Evolutionary conservation across 2,329 filamentous ascomycete species (phyloP).

Genomic region (Neocucurbitaria cava): DNA sequence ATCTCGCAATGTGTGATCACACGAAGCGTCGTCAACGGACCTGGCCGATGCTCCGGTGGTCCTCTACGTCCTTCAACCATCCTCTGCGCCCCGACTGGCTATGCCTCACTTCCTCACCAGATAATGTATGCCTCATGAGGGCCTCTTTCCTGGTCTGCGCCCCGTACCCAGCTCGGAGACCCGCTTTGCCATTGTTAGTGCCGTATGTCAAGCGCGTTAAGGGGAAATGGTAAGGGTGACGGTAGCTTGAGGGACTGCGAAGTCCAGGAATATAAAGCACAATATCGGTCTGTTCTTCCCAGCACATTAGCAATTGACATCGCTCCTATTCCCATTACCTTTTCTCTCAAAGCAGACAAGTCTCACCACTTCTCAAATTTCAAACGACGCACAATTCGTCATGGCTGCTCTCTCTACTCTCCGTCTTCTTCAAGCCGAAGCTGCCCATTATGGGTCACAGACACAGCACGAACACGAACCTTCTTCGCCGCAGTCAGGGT

Average conservation of each 20-base stretch:
- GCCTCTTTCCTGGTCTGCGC: background rate
- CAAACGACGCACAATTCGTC: background rate
- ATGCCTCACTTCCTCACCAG: background rate
- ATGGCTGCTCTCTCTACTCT: background rate
- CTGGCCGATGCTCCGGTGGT: background rate
- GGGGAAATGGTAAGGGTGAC: background rate
- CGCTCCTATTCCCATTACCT: too few species aligned
- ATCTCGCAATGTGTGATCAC: background rate
- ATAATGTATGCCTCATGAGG: slow-evolving; percentile 1
- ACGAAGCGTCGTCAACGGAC: background rate
- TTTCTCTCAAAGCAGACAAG: background rate
- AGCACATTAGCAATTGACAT: too few species aligned
- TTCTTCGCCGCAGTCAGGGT: too few species aligned
- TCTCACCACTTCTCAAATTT: background rate
- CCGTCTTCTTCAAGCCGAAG: background rate
- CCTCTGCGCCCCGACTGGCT: background rate
- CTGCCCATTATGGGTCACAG: background rate
- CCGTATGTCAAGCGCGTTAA: background rate
- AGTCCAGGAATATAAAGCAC: background rate
- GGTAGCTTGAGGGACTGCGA: background rate
- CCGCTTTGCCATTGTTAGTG: background rate
- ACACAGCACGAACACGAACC: background rate
- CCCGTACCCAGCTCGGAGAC: background rate
- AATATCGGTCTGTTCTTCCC: too few species aligned
- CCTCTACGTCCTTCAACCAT: background rate